Conservation (phyloP, 352 stramenopile species). For the Phytophthora cactorum region DNA sequence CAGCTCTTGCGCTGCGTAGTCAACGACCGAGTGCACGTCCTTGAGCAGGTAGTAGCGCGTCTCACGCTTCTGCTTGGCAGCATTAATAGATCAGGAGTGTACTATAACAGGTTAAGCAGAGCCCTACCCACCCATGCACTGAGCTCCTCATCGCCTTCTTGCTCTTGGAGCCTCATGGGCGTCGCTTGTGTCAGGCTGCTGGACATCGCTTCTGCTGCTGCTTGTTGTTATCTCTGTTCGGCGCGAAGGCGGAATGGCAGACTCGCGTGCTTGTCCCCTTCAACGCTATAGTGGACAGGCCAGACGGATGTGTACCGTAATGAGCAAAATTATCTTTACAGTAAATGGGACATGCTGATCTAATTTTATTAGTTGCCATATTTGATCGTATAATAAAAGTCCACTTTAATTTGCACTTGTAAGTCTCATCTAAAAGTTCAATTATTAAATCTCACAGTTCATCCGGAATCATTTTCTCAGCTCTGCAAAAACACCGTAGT, state of each 20-base stretch:
- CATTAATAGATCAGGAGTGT: neutral
- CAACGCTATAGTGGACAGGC: conserved; percentile 4
- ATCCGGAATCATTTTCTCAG: no score
- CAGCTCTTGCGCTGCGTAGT: conserved; percentile 64
- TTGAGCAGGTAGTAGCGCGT: conserved; percentile 65
- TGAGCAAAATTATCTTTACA: neutral
- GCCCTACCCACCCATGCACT: conserved; percentile 49
- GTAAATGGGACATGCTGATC: neutral
- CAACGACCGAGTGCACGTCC: conserved; percentile 56
- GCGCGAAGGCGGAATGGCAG: conserved; percentile 21
- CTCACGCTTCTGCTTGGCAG: conserved; percentile 56
- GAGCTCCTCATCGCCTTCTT: conserved; percentile 47
- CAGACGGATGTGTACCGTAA: conserved; percentile 2
- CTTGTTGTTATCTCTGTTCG: conserved; percentile 7
- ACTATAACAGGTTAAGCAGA: conserved; percentile 4
- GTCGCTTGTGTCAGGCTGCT: conserved; percentile 26
- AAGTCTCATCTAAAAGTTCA: neutral
- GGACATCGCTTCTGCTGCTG: conserved; percentile 22
- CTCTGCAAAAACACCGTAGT: no score
- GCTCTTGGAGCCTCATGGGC: conserved; percentile 8
- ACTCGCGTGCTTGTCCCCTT: conserved; percentile 10
- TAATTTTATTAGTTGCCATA: neutral
- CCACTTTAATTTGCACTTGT: neutral
- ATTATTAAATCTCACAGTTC: neutral
- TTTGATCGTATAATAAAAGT: neutral